Conservation (phyloP, 2,329 filamentous ascomycete species). For the Apiospora koreana region DNA sequence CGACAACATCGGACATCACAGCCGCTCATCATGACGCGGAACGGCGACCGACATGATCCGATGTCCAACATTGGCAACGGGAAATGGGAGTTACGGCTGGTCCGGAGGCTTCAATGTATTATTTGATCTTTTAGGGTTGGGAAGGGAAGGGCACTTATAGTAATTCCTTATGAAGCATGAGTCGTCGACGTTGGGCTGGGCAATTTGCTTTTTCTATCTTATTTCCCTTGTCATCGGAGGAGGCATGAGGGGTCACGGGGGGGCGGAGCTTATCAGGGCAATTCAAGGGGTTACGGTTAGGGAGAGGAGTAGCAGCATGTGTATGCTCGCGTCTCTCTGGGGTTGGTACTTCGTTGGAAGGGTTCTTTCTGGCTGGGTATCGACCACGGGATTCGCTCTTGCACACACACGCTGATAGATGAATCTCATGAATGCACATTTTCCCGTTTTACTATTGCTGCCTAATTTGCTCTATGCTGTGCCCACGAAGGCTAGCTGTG, state of each 20-base stretch:
- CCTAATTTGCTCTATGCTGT: too few relatives aligned
- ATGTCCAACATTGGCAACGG: neutral
- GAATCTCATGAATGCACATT: conserved; percentile 8
- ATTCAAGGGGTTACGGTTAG: neutral
- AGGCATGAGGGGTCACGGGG: neutral
- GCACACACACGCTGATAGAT: conserved; percentile 7
- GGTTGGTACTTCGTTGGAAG: neutral
- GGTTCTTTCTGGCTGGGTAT: neutral
- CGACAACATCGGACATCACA: neutral
- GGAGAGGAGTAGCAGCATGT: neutral
- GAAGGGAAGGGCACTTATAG: neutral
- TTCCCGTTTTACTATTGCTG: neutral
- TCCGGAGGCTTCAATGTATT: conserved; percentile 1
- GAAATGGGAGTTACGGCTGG: conserved; percentile 6
- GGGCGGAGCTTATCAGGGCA: neutral
- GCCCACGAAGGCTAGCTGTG: too few relatives aligned
- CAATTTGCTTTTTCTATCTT: neutral
- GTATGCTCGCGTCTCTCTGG: neutral
- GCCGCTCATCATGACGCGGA: neutral
- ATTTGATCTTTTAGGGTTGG: neutral
- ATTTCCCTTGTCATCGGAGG: neutral
- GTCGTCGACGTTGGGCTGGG: neutral
- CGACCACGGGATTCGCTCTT: neutral
- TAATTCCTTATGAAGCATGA: conserved; percentile 10
- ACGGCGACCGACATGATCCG: neutral